phyloP scores from a whole-genome alignment of 192 early-diverging fungal species.

The Backusella tuberculispora region DNA sequence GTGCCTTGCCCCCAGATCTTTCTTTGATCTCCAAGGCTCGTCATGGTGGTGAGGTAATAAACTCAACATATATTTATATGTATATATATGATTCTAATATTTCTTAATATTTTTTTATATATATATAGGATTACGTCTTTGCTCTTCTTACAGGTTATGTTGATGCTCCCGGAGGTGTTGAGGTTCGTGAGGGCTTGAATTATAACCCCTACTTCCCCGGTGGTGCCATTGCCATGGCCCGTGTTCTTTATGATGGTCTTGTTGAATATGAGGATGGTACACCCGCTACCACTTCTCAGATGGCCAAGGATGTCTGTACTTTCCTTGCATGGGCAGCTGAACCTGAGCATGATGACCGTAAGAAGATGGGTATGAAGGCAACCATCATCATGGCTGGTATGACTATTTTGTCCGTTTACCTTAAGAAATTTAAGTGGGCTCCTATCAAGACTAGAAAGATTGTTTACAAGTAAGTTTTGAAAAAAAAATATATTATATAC shows the following conservation, averaged over 20 bases:
- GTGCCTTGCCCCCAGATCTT: conserved; percentile 94
- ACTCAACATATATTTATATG: not conserved
- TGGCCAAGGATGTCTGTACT: conserved; percentile 94
- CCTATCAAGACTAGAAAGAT: conserved; percentile 94
- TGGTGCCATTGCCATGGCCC: conserved; percentile 96
- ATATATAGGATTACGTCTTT: conserved; percentile 91
- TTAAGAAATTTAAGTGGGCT: conserved; percentile 94
- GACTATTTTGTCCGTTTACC: conserved; percentile 80
- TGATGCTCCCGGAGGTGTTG: conserved; percentile 93
- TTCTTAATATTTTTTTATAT: not conserved
- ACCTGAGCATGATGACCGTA: conserved; percentile 96
- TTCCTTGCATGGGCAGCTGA: conserved; percentile 97
- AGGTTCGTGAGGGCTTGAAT: conserved; percentile 93
- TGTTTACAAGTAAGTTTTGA: conserved; percentile 62
- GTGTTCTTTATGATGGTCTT: conserved; percentile 89
- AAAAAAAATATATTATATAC: not conserved
- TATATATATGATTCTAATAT: not conserved
- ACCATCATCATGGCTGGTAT: conserved; percentile 71
- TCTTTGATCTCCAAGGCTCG: conserved; percentile 94
- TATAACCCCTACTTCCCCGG: conserved; percentile 99
- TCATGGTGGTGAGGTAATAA: conserved; percentile 83
- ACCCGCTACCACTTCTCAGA: conserved; percentile 92
- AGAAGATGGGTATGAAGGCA: conserved; percentile 94
- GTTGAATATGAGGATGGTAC: conserved; percentile 98
- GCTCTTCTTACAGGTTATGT: conserved; percentile 93